Evolutionary conservation across 768 basidiomycete species (phyloP).

Genomic region (Chalciporus chontae): DNA sequence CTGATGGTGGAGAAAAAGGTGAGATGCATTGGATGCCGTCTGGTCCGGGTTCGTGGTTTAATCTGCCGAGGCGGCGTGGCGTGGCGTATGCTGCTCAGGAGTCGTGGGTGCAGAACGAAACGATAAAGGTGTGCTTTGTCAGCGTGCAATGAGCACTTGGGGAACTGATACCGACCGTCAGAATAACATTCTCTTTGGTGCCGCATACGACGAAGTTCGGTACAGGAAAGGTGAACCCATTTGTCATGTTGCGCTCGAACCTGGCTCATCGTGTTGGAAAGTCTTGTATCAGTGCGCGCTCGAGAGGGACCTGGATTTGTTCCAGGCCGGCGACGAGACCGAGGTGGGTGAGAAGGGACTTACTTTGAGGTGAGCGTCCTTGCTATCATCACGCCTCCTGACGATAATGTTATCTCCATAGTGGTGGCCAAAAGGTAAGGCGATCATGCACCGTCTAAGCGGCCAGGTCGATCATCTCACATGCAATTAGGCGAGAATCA

Average conservation of each 20-base stretch:
- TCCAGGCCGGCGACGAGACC: conserved; percentile 61
- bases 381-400: no score
- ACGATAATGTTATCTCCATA: conserved; percentile 4
- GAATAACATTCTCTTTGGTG: conserved; percentile 46
- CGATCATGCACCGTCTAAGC: no score
- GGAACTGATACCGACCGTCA: conserved; percentile 10
- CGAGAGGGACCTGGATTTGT: conserved; percentile 41
- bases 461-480: no score
- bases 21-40: conserved; percentile 65
- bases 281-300: conserved; percentile 40
- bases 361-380: conserved; percentile 39
- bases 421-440: conserved; percentile 44
- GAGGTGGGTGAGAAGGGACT: conserved; percentile 73
- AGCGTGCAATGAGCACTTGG: no score
- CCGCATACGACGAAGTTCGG: conserved; percentile 38
- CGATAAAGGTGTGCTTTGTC: conserved; percentile 46
- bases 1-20: no score
- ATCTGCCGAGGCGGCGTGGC: conserved; percentile 63
- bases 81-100: conserved; percentile 83
- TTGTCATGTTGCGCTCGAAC: no score
- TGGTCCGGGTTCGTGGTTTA: conserved; percentile 57
- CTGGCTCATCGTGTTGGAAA: no score
- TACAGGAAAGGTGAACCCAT: conserved; percentile 29
- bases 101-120: conserved; percentile 82
- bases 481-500: conserved; percentile 43